Evolutionary conservation across 352 stramenopile species (phyloP).

Genomic region (Blastocystis sp.): DNA sequence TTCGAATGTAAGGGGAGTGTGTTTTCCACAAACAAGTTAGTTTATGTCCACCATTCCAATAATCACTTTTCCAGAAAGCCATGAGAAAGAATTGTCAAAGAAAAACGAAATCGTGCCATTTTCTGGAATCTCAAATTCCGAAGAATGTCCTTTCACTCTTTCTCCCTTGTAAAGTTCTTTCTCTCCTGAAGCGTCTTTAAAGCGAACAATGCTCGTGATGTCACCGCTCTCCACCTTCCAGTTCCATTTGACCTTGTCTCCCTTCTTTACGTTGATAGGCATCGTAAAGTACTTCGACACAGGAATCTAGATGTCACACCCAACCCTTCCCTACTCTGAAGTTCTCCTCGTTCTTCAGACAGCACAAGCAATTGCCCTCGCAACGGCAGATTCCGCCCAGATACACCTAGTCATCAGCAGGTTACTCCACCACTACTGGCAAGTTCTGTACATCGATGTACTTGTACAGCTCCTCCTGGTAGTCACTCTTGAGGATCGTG

Average conservation of each 20-base stretch:
- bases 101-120: slow-evolving; percentile 9
- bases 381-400: slow-evolving; percentile 29
- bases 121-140: neutral
- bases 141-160: neutral
- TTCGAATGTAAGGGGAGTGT: neutral
- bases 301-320: neutral
- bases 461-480: slow-evolving; percentile 49
- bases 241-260: neutral
- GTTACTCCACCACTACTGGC: neutral
- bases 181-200: neutral
- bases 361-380: neutral
- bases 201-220: slow-evolving; percentile 1
- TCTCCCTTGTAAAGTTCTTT: neutral
- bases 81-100: slow-evolving; percentile 49
- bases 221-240: slow-evolving; percentile 44
- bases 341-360: neutral
- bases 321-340: neutral
- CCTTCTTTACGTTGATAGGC: neutral
- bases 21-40: neutral
- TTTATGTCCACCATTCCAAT: slow-evolving; percentile 32
- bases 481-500: slow-evolving; percentile 42
- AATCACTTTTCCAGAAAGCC: slow-evolving; percentile 3
- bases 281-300: slow-evolving; percentile 9
- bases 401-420: neutral
- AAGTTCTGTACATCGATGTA: slow-evolving; percentile 15